Base-by-base conservation (phyloP, 805 yeast species). In the Saccharomycopsis sp. region DNA sequence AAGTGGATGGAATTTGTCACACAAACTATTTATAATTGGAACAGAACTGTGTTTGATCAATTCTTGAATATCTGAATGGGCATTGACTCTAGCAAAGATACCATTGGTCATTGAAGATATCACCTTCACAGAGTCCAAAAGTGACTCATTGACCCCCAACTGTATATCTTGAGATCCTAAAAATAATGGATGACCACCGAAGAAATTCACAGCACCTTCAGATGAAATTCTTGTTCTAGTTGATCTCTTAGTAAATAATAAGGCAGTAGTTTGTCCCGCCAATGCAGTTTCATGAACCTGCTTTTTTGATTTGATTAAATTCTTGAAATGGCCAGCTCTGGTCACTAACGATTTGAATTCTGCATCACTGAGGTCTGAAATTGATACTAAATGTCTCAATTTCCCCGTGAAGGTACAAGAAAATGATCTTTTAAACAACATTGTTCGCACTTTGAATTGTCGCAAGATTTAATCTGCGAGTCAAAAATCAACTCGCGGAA, bases 111-210 rank as follows among this genome's bases (percentile, higher is more conserved):
- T 93, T 1, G 97, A 88, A 11, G 95, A 84, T 3, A 93, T 75
- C 28, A 93, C 95, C 53, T 77, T 79, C 14, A 96, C 74, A 1
- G 97, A 84, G 62, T 93, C 98, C 56, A 84, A 83, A 48, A 87
- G 66, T 0, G 93, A 74, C 68, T 93, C 98, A 59, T 93, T 93
- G 36, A 87, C 96, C 36, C 98, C 98, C 45, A 93, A 70, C 64
- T 93, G 98, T 59, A 93, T 93, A 56, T 93, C 98, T 54, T 89
- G 96, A 56, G 84, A 87, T 41, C 98, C 97, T 53, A 93, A 70
- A 58, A 93, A 93, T 93, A 93, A 84, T 9, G 98, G 96, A 55
- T 82, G 93, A 4, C 89, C 97, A 16, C 97, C 97, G 54, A 90
- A 84, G 60, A 83, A 88, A 2, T 85, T 74, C 9, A 89, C 85